Evolutionary conservation across 345 rosid species (phyloP).

Genomic region (Salix dunnii): DNA sequence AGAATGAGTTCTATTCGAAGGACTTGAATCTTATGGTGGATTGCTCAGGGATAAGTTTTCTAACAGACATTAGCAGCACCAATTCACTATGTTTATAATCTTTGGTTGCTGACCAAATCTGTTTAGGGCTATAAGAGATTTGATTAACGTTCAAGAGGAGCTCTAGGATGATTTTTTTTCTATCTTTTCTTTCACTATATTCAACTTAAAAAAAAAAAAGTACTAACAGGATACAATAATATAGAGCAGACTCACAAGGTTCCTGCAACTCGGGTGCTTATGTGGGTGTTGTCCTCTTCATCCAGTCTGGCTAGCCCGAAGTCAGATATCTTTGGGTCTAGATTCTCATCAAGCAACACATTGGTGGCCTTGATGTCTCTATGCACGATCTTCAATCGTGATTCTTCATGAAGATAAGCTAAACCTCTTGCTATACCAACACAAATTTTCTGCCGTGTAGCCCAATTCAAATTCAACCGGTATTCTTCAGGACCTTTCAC

Average conservation of each 20-base stretch:
- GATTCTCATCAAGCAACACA: slow-evolving; percentile 54
- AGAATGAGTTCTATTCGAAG: too few relatives aligned
- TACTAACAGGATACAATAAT: too few relatives aligned
- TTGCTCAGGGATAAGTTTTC: too few relatives aligned
- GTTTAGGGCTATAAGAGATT: too few relatives aligned
- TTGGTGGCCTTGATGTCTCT: slow-evolving; percentile 70
- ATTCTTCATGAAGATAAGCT: slow-evolving; percentile 70
- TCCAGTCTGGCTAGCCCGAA: slow-evolving; percentile 68
- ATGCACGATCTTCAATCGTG: slow-evolving; percentile 60
- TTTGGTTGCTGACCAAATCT: too few relatives aligned
- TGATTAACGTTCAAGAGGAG: too few relatives aligned
- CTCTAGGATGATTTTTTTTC: too few relatives aligned
- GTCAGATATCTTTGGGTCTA: slow-evolving; percentile 60
- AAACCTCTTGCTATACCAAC: slow-evolving; percentile 66
- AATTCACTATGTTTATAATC: background rate
- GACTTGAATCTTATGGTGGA: too few relatives aligned
- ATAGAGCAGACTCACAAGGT: slow-evolving; percentile 39
- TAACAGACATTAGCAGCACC: too few relatives aligned
- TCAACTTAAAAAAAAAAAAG: too few relatives aligned
- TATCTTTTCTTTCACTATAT: too few relatives aligned
- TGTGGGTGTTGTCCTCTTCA: slow-evolving; percentile 62
- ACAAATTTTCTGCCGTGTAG: slow-evolving; percentile 57
- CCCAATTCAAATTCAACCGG: slow-evolving; percentile 52
- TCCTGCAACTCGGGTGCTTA: slow-evolving; percentile 67
- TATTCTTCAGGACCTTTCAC: slow-evolving; percentile 10